A percentile compares a stretch with the other conserved stretches of the same genome.
These are phyloP conservation scores for Microsporum ferrugineum DNA, from an alignment of 2,329 filamentous ascomycete species.

Conservation along the genomic window DNA sequence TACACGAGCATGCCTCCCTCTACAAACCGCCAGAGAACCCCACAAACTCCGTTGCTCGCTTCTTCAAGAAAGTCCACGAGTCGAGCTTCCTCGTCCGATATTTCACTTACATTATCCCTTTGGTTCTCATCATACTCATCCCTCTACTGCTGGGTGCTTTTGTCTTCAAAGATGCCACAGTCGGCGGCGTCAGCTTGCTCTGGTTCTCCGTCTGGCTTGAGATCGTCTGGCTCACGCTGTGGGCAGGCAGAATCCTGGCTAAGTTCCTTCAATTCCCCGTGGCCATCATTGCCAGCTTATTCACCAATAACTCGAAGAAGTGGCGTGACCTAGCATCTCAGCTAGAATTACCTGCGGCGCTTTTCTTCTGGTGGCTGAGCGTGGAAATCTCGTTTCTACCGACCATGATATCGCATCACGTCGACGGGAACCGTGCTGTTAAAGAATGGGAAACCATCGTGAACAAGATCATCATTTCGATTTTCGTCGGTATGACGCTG, in stretches of 20 bases:
- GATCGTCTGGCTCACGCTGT: constrained; percentile 82
- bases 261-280: constrained; percentile 54
- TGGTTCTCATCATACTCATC: constrained; percentile 54
- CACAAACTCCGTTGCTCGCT: constrained; percentile 48
- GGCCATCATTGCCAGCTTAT: constrained; percentile 55
- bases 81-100: constrained; percentile 58
- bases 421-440: constrained; percentile 41
- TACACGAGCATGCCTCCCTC: constrained; percentile 54
- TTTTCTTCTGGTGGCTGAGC: constrained; percentile 88
- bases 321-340: constrained; percentile 82
- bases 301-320: constrained; percentile 82
- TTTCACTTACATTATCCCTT: constrained; percentile 57
- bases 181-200: constrained; percentile 64
- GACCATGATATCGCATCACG: constrained; percentile 59
- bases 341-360: constrained; percentile 69
- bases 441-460: constrained; percentile 62
- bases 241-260: constrained; percentile 59
- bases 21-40: constrained; percentile 56
- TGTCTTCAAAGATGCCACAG: constrained; percentile 46
- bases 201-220: constrained; percentile 97
- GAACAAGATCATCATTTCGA: constrained; percentile 73
- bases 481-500: constrained; percentile 68
- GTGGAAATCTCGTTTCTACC: constrained; percentile 77
- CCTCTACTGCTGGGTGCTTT: constrained; percentile 56
- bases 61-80: constrained; percentile 54